Base-by-base conservation (phyloP, 1,139 yeast genomes). In the Protomyces inouyei region DNA sequence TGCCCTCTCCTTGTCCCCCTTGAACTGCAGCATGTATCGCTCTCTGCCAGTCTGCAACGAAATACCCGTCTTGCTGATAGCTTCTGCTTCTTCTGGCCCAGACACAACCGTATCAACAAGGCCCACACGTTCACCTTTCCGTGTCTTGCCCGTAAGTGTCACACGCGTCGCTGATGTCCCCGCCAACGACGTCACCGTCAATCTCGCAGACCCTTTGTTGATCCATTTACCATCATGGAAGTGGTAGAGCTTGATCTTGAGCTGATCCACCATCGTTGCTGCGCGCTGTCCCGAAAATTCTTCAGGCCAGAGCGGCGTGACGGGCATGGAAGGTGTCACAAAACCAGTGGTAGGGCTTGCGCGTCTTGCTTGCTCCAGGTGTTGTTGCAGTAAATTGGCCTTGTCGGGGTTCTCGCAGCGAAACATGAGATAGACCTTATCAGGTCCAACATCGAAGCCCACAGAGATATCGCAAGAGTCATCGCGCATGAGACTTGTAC, bases 371-470 rank as follows among this genome's bases (percentile, higher is more conserved):
- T 59, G 57, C 36, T 59, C 54, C 32, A 59, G 18, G 45, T 55
- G 38, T 35, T 43, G 63, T 36, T 59, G 63, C 52, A 59, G n/a
- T 10, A 55, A 52, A 59, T 59, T 59, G 23, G 63, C 63, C 53
- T 59, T 59, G 35, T 59, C 63, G 4, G 63, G 63, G 10, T 52
- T 59, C 36, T 59, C 63, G 12, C 57, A 55, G n/a, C 63, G 25
- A 52, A 59, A 59, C 63, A 59, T 59, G 52, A 52, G 45, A 45
- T 59, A 59, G 23, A 59, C 63, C 63, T 59, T 59, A 51, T 59
- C 63, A 8, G 35, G 23, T 3, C 63, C 63, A n/a, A 59, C 53
- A 25, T 59, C 63, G 35, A 59, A 59, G 14, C 63, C 63, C 23
- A 52, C 63, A 3, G 63, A 59, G 38, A 59, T 59, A 51, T 59